A percentile compares a stretch with the other conserved stretches of the same genome.
phyloP scores from a whole-genome alignment of 2,329 filamentous ascomycete species.

The Camptophora hylomeconis region DNA sequence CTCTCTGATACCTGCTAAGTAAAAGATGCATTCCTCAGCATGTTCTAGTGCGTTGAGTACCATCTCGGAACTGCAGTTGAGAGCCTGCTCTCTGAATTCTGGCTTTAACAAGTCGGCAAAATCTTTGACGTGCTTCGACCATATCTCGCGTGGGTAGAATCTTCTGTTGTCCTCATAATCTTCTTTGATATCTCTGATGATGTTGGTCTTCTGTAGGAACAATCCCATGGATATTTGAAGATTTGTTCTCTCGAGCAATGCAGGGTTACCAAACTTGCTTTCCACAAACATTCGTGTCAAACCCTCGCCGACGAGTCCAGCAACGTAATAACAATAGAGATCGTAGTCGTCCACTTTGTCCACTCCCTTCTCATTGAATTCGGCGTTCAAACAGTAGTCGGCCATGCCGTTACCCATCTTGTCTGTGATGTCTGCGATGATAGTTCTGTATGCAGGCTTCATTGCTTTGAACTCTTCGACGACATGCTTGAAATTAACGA shows the following conservation, averaged over 20 bases:
- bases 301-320: slow-evolving; percentile 94
- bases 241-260: slow-evolving; percentile 61
- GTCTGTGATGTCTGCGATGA: slow-evolving; percentile 83
- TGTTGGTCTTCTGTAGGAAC: slow-evolving; percentile 96
- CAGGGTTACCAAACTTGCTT: slow-evolving; percentile 73
- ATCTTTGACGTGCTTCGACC: slow-evolving; percentile 83
- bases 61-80: slow-evolving; percentile 88
- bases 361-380: slow-evolving; percentile 67
- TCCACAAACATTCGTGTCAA: slow-evolving; percentile 82
- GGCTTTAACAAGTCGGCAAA: slow-evolving; percentile 86
- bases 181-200: slow-evolving; percentile 89
- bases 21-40: slow-evolving; percentile 89
- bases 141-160: slow-evolving; percentile 94
- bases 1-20: slow-evolving; percentile 86
- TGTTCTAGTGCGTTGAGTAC: slow-evolving; percentile 78
- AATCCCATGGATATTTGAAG: slow-evolving; percentile 94
- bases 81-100: slow-evolving; percentile 60
- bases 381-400: slow-evolving; percentile 77
- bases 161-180: slow-evolving; percentile 76
- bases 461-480: slow-evolving; percentile 77
- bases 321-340: slow-evolving; percentile 94
- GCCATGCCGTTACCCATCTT: slow-evolving; percentile 99
- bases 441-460: slow-evolving; percentile 68
- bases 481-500: slow-evolving; percentile 84
- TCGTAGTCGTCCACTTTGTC: slow-evolving; percentile 82